These are phyloP conservation scores for Syncephalastrum sp. DNA, from an alignment of 371 early-diverging fungal genomes.

Conservation along the genomic window DNA sequence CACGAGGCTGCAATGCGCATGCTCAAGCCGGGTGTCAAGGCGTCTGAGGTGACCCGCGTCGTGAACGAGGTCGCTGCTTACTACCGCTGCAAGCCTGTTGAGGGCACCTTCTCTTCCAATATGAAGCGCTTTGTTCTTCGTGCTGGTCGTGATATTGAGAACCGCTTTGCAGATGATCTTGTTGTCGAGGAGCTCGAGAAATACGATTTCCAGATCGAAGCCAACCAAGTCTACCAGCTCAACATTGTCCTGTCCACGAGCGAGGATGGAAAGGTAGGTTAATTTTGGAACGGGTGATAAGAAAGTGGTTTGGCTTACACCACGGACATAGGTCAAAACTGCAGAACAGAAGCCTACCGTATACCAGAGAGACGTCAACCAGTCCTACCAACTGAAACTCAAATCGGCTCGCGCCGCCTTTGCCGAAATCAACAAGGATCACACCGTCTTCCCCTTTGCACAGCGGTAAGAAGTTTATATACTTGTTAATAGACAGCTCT, in stretches of 20 bases:
- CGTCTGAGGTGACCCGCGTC: constrained; percentile 67
- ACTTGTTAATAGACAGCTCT: background rate
- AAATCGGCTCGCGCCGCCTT: constrained; percentile 77
- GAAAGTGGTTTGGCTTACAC: background rate
- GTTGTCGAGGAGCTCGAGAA: constrained; percentile 59
- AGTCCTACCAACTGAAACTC: constrained; percentile 83
- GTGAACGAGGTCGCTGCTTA: constrained; percentile 77
- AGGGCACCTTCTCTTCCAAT: constrained; percentile 83
- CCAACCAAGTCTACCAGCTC: constrained; percentile 82
- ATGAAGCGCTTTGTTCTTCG: constrained; percentile 82
- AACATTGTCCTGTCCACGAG: constrained; percentile 84
- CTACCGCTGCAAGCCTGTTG: constrained; percentile 84
- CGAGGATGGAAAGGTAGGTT: constrained; percentile 56
- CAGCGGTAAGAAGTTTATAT: constrained; percentile 42
- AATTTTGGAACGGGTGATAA: background rate
- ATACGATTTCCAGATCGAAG: constrained; percentile 68
- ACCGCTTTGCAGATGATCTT: constrained; percentile 74
- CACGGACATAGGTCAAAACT: constrained; percentile 42
- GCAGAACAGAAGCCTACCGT: constrained; percentile 77
- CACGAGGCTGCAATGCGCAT: constrained; percentile 77
- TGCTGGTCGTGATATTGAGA: constrained; percentile 82
- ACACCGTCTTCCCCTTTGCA: constrained; percentile 86
- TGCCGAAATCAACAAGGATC: constrained; percentile 67
- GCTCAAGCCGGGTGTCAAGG: constrained; percentile 77
- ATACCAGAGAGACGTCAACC: constrained; percentile 78